phyloP scores from a whole-genome alignment of 148 eudicot species.

The Simmondsia chinensis region DNA sequence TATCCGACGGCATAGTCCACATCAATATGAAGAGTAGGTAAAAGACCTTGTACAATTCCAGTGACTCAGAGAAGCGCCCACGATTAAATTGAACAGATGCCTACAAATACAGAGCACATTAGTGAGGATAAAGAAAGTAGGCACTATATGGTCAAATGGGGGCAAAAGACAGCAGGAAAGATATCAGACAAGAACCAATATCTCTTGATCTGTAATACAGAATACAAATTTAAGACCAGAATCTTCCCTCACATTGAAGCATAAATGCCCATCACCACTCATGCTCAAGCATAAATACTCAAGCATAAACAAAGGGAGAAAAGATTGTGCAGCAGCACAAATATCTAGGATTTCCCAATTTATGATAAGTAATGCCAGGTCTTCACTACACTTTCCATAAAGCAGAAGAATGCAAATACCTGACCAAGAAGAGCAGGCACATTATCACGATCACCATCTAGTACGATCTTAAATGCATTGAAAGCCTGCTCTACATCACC shows the following conservation, averaged over 20 bases:
- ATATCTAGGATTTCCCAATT: too few species aligned
- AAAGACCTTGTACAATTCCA: constrained; percentile 91
- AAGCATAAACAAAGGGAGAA: too few species aligned
- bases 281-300: too few species aligned
- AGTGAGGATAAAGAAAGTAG: background rate
- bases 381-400: background rate
- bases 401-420: constrained; percentile 30
- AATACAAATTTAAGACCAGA: too few species aligned
- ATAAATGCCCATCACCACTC: too few species aligned
- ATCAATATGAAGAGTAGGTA: constrained; percentile 1
- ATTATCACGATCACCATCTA: constrained; percentile 86
- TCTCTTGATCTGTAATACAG: too few species aligned
- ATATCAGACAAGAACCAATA: background rate
- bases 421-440: constrained; percentile 99
- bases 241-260: too few species aligned
- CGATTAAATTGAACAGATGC: constrained; percentile 92
- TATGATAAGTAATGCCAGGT: too few species aligned
- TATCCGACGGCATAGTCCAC: too few species aligned
- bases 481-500: constrained; percentile 88
- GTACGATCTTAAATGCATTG: constrained; percentile 80
- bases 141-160: too few species aligned
- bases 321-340: too few species aligned
- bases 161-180: too few species aligned
- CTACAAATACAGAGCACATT: constrained; percentile 27
- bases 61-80: constrained; percentile 71